Conservation (phyloP, 257 asterid genomes). For the Petunia axillaris region DNA sequence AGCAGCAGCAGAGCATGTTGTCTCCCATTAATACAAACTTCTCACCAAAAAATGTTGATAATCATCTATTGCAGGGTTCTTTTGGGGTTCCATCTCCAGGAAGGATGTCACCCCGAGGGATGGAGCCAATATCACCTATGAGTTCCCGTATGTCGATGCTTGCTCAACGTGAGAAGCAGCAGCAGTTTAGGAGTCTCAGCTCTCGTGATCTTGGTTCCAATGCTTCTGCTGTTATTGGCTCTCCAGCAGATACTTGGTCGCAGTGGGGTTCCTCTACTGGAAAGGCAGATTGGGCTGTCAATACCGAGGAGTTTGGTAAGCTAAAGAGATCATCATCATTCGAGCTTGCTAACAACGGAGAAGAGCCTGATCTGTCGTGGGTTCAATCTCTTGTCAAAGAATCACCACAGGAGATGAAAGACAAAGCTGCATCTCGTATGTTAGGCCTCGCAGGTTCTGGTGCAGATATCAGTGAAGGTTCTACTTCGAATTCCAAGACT, state of each 20-base stretch:
- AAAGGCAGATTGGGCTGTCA: constrained; percentile 60
- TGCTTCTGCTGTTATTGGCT: constrained; percentile 52
- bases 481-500: constrained; percentile 35
- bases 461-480: constrained; percentile 42
- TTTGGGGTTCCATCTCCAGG: constrained; percentile 65
- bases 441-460: constrained; percentile 36
- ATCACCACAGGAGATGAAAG: constrained; percentile 64
- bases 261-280: constrained; percentile 67
- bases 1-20: constrained; percentile 66
- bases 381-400: constrained; percentile 85
- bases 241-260: constrained; percentile 55
- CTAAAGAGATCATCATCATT: constrained; percentile 66
- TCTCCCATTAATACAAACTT: constrained; percentile 69
- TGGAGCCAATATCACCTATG: constrained; percentile 78
- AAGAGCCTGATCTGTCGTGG: constrained; percentile 92
- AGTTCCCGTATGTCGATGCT: constrained; percentile 67
- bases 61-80: constrained; percentile 55
- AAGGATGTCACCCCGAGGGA: constrained; percentile 70
- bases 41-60: constrained; percentile 62
- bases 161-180: constrained; percentile 62
- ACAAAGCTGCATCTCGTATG: constrained; percentile 38
- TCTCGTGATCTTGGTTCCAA: constrained; percentile 69
- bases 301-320: constrained; percentile 46
- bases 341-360: constrained; percentile 57
- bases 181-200: constrained; percentile 70